phyloP scores from a whole-genome alignment of 345 rosid genomes.

The Clarkia xantiana region DNA sequence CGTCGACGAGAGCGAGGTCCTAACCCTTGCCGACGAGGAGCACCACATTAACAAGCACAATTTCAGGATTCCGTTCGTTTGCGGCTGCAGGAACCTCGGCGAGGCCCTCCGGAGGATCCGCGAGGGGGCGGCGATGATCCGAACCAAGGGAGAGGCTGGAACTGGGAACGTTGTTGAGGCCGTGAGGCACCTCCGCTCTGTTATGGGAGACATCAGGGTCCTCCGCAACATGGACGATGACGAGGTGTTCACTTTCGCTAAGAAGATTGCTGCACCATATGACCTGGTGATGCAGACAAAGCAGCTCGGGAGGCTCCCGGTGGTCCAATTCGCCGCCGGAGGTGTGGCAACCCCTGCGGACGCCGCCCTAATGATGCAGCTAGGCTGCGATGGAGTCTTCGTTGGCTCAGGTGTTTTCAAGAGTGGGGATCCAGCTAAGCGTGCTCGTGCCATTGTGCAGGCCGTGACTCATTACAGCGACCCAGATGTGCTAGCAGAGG shows the following conservation, averaged over 20 bases:
- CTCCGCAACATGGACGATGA: constrained; percentile 63
- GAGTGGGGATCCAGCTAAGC: constrained; percentile 45
- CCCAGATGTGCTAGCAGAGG: constrained; percentile 44
- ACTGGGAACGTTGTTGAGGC: constrained; percentile 68
- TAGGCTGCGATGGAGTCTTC: constrained; percentile 59
- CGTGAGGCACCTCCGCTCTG: constrained; percentile 64
- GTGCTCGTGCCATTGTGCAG: constrained; percentile 53
- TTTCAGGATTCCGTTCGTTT: constrained; percentile 63
- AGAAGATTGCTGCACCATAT: constrained; percentile 48
- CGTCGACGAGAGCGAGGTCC: constrained; percentile 67
- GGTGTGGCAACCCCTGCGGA: constrained; percentile 65
- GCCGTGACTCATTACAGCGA: constrained; percentile 54
- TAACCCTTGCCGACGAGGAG: constrained; percentile 61
- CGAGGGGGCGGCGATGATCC: constrained; percentile 74
- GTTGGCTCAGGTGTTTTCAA: constrained; percentile 60
- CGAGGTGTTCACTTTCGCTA: constrained; percentile 55
- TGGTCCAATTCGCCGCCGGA: constrained; percentile 58
- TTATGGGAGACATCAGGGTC: constrained; percentile 51
- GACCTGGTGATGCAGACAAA: constrained; percentile 59
- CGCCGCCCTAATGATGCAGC: constrained; percentile 67
- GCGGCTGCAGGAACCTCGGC: constrained; percentile 69
- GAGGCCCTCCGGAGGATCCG: constrained; percentile 65
- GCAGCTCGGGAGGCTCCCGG: constrained; percentile 54
- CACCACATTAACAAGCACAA: constrained; percentile 73
- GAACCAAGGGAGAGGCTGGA: constrained; percentile 80